Base-by-base conservation (phyloP, 129 eudicot genomes). In the Oenanthe sinensis region DNA sequence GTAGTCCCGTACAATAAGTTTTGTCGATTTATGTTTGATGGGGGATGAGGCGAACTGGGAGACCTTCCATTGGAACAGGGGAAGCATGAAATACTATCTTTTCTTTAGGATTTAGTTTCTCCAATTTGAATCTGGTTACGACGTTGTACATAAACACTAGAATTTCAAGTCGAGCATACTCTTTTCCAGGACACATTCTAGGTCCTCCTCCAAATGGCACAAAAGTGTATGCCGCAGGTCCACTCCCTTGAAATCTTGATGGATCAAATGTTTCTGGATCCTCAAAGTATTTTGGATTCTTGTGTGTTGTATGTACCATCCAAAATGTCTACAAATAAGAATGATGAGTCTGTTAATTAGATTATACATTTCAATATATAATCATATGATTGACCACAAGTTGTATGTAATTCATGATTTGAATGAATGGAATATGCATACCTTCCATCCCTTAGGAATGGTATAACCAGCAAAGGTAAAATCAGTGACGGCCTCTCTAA, bases 381-480 rank as follows among this genome's bases (percentile, higher is more conserved):
- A 0, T 36, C 2, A 15, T 39, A 36, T 15, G 7, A 37, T 54
- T 54, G 11, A 50, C 1, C 58, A 4, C 22, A 54, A 8, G 28
- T 19, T 6, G 22, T 17, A 15, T 3, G 0, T 33, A 33, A 33
- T 33, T 33, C n/a, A 20, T 58, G 65, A 58, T 30, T n/a, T 58
- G 28, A 22, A 1, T n/a, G 65, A 58, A n/a, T 58, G 0, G 65
- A 58, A n/a, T 58, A 1, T 58, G 6, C 0, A 4, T 48, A 76
- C 79, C 79, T 76, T 76, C 79, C 79, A 76, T 28, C 79, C 79
- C 46, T 76, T 76, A 1, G 76, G 76, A 73, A 73, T 73, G n/a
- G 76, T 73, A 44, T 44, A 73, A 73, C 76, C 55, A 44, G 79
- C 79, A 10, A 49, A 76, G 30, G 79, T 76, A 13, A 76, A 76